Conservation (phyloP, 2,329 filamentous ascomycete genomes). For the Exutisphaerella laricina region DNA sequence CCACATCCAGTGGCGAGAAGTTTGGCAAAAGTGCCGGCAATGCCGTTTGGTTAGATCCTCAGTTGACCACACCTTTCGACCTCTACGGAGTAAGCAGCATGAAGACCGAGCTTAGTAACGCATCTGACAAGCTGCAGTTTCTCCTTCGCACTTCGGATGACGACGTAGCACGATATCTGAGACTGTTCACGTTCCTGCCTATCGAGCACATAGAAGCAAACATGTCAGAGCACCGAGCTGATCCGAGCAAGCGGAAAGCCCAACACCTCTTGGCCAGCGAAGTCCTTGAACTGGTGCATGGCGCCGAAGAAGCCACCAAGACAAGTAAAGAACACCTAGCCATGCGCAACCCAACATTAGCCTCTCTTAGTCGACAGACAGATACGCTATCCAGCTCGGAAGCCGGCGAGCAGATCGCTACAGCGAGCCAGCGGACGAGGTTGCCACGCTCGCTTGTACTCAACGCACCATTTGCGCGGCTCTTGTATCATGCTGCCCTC, state of each 20-base stretch:
- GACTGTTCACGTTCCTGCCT: conserved; percentile 85
- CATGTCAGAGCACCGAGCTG: conserved; percentile 61
- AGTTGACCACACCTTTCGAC: conserved; percentile 76
- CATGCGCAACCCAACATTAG: conserved; percentile 32
- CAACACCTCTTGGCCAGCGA: conserved; percentile 81
- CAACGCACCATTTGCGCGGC: conserved; percentile 24
- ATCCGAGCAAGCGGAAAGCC: conserved; percentile 67
- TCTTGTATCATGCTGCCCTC: conserved; percentile 32
- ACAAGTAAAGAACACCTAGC: conserved; percentile 55
- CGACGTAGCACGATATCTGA: conserved; percentile 75
- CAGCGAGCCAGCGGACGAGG: conserved; percentile 20
- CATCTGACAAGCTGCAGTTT: conserved; percentile 51
- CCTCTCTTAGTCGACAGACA: conserved; percentile 11
- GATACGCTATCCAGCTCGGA: not conserved
- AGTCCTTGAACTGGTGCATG: conserved; percentile 74
- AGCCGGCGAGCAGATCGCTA: conserved; percentile 11
- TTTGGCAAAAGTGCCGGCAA: conserved; percentile 95
- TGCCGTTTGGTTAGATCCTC: conserved; percentile 82
- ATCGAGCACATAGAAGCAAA: conserved; percentile 59
- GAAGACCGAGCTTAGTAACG: not conserved
- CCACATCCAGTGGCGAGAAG: conserved; percentile 77
- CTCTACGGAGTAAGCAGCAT: conserved; percentile 60
- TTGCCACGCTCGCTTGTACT: conserved; percentile 28
- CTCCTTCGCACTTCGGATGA: conserved; percentile 77
- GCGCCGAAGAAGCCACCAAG: conserved; percentile 55